These are phyloP conservation scores for Cercospora sp. DNA, from an alignment of 2,329 filamentous ascomycete genomes.

Conservation along the genomic window DNA sequence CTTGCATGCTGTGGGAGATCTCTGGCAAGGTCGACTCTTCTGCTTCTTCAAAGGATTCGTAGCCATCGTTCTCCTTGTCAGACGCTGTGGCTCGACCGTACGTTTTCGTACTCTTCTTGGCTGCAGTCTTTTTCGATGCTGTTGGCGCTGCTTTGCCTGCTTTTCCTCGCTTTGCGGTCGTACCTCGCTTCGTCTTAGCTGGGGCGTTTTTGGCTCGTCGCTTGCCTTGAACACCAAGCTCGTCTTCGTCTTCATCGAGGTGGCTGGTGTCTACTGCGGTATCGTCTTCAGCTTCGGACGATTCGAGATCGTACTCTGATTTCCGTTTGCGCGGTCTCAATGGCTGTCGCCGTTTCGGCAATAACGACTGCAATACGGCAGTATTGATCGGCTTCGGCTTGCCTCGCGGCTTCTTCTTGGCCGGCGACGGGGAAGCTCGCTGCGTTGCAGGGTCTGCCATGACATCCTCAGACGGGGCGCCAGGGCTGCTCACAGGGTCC, in stretches of 20 bases:
- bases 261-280: slow-evolving; percentile 25
- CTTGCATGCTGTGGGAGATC: slow-evolving; percentile 33
- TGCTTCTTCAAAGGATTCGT: slow-evolving; percentile 31
- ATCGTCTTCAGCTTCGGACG: slow-evolving; percentile 38
- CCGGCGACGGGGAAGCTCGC: slow-evolving; percentile 26
- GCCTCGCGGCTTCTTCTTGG: slow-evolving; percentile 30
- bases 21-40: slow-evolving; percentile 29
- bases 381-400: slow-evolving; percentile 42
- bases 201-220: slow-evolving; percentile 27
- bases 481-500: slow-evolving; percentile 45
- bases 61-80: slow-evolving; percentile 47
- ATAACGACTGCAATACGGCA: slow-evolving; percentile 46
- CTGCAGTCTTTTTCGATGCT: slow-evolving; percentile 9
- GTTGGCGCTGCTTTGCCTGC: slow-evolving; percentile 10
- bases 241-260: slow-evolving; percentile 45
- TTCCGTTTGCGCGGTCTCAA: slow-evolving; percentile 27
- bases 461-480: background rate
- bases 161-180: slow-evolving; percentile 24
- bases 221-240: slow-evolving; percentile 35
- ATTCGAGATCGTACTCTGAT: slow-evolving; percentile 45
- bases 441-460: slow-evolving; percentile 28
- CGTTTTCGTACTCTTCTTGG: slow-evolving; percentile 28
- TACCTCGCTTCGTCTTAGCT: slow-evolving; percentile 16
- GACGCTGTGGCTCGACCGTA: slow-evolving; percentile 39
- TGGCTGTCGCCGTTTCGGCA: slow-evolving; percentile 44